Percentiles rank a stretch among this genome's conserved stretches.
These are phyloP conservation scores for Nannizzia gypsea DNA, from an alignment of 2,329 filamentous ascomycete genomes.

Conservation along the genomic window DNA sequence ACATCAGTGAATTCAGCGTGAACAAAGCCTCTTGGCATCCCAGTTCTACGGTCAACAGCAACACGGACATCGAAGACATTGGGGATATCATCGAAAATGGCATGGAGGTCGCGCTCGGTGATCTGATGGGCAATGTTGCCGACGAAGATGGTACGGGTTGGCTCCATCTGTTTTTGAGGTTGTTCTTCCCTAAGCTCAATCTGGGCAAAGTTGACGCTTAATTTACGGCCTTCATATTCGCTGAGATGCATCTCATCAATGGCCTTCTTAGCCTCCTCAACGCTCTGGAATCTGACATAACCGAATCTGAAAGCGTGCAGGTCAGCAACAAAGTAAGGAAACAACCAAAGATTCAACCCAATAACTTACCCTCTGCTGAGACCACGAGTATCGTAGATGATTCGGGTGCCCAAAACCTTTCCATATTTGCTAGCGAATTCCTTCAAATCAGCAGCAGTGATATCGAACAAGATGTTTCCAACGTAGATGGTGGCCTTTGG, in stretches of 20 bases:
- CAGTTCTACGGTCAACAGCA: conserved; percentile 68
- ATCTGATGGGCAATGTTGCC: conserved; percentile 81
- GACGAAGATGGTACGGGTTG: conserved; percentile 61
- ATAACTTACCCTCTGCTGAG: conserved; percentile 55
- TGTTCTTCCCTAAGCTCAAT: conserved; percentile 12
- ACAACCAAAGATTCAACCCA: background rate
- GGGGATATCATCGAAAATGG: conserved; percentile 57
- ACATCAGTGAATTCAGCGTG: conserved; percentile 68
- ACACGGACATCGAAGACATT: conserved; percentile 67
- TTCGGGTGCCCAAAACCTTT: conserved; percentile 39
- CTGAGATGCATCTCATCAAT: conserved; percentile 48
- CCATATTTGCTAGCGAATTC: conserved; percentile 50
- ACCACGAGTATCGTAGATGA: conserved; percentile 51
- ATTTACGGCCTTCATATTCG: conserved; percentile 51
- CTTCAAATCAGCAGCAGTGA: conserved; percentile 49
- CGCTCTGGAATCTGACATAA: conserved; percentile 49
- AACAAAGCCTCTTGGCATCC: conserved; percentile 70
- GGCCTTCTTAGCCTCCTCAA: conserved; percentile 45
- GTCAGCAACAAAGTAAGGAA: conserved; percentile 1
- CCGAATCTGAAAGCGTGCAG: conserved; percentile 43
- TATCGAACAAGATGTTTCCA: conserved; percentile 59
- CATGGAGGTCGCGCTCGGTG: conserved; percentile 69
- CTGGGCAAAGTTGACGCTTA: conserved; percentile 50
- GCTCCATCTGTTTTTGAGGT: conserved; percentile 13
- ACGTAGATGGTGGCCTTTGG: conserved; percentile 47